phyloP scores from a whole-genome alignment of 768 basidiomycete genomes.

The Arthromyces matolae region DNA sequence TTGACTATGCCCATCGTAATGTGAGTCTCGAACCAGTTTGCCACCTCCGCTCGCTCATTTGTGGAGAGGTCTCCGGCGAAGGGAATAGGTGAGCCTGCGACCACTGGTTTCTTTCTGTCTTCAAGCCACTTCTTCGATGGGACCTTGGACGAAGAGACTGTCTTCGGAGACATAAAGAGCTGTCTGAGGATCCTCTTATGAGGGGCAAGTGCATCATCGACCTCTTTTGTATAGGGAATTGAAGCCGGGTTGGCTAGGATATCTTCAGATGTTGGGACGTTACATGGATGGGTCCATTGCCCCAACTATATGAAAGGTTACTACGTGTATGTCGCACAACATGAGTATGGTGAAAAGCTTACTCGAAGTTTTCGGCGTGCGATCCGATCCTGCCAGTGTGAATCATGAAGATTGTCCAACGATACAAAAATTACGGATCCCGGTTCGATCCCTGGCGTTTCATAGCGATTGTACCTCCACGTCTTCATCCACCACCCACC shows the following conservation, averaged over 20 bases:
- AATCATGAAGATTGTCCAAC: not conserved
- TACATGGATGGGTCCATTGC: slow-evolving; percentile 1
- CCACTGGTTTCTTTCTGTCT: not conserved
- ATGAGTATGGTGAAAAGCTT: too few species aligned
- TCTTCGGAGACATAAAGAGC: not conserved
- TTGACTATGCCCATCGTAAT: too few species aligned
- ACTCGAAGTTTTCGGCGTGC: slow-evolving; percentile 2
- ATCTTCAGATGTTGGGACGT: not conserved
- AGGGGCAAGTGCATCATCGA: not conserved
- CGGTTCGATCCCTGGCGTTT: not conserved
- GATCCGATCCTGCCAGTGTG: not conserved
- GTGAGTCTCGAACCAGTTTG: too few species aligned
- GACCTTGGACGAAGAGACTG: not conserved
- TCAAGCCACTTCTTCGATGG: not conserved
- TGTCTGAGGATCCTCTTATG: not conserved
- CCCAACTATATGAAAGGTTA: not conserved
- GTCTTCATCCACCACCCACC: not conserved
- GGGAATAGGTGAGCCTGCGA: not conserved
- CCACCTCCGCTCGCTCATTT: not conserved
- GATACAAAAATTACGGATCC: not conserved
- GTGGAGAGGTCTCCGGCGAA: not conserved
- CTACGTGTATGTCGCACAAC: not conserved
- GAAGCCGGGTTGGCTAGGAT: not conserved
- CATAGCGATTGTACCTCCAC: not conserved
- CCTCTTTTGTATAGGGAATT: slow-evolving; percentile 1